Percentiles rank a stretch among this genome's conserved stretches.
Conservation (phyloP, 164 flowering plant genomes). For the Magnolia sinica region DNA sequence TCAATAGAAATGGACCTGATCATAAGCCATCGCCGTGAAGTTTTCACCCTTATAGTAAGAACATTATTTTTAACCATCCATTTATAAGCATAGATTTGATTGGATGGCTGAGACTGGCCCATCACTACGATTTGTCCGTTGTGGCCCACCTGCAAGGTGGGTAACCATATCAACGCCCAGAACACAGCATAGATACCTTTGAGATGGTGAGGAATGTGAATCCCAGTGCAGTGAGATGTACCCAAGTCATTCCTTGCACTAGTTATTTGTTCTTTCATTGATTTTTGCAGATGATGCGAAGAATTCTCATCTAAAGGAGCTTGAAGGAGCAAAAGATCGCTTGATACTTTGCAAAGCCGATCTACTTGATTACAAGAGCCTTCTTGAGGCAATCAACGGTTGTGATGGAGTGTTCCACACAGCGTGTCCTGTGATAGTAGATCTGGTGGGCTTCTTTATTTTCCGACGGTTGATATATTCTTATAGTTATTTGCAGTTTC, state of each 20-base stretch:
- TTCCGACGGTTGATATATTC: background rate
- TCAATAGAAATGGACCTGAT: too few relatives aligned
- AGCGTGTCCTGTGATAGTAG: conserved; percentile 78
- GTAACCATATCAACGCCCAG: too few relatives aligned
- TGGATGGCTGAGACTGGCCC: too few relatives aligned
- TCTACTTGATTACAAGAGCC: conserved; percentile 67
- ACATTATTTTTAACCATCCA: too few relatives aligned
- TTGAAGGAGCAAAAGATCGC: conserved; percentile 80
- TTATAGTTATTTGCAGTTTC: background rate
- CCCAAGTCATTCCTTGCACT: too few relatives aligned
- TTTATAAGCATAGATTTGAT: too few relatives aligned
- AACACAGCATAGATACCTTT: too few relatives aligned
- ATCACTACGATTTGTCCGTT: too few relatives aligned
- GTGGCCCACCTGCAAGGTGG: too few relatives aligned
- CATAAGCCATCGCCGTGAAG: too few relatives aligned
- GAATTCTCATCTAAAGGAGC: conserved; percentile 66
- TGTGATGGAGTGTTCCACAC: conserved; percentile 94
- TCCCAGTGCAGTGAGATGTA: background rate
- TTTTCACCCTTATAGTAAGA: too few relatives aligned
- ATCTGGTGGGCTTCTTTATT: conserved; percentile 42
- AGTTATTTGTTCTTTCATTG: background rate
- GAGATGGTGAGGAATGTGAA: too few relatives aligned
- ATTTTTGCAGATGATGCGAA: conserved; percentile 63
- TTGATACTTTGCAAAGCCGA: conserved; percentile 64
- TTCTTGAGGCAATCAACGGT: conserved; percentile 65